Evolutionary conservation across 805 yeast genomes (phyloP).

Genomic region (Wickerhamiella occidentalis): DNA sequence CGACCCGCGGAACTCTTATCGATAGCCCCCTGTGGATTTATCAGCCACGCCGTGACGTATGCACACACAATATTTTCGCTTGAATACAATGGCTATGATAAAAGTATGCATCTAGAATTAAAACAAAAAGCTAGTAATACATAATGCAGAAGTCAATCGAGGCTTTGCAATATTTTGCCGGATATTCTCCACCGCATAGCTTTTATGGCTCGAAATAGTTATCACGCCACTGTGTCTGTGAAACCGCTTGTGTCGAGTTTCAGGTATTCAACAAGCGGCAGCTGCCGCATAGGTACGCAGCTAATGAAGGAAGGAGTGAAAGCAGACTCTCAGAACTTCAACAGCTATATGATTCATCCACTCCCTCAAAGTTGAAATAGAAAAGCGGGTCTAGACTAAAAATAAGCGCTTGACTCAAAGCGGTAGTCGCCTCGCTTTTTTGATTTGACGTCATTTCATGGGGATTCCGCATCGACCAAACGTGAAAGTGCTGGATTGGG

Average conservation of each 20-base stretch:
- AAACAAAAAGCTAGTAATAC: too few species aligned
- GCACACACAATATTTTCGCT: too few species aligned
- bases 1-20: too few species aligned
- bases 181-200: too few species aligned
- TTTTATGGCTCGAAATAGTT: neutral
- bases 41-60: too few species aligned
- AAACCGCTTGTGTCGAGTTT: neutral
- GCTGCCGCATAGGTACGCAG: neutral
- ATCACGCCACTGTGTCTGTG: slow-evolving; percentile 2
- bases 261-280: neutral
- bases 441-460: neutral
- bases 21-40: too few species aligned
- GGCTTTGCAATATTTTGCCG: too few species aligned
- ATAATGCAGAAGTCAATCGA: too few species aligned
- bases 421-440: neutral
- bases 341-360: neutral
- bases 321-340: neutral
- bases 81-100: too few species aligned
- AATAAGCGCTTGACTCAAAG: neutral
- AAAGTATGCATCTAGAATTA: too few species aligned
- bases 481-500: too few species aligned
- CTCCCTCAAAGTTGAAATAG: neutral
- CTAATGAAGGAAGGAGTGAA: neutral
- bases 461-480: neutral
- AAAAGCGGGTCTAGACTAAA: neutral